Base-by-base conservation (phyloP, 2,329 filamentous ascomycete genomes). In the Paecilomyces sp. region DNA sequence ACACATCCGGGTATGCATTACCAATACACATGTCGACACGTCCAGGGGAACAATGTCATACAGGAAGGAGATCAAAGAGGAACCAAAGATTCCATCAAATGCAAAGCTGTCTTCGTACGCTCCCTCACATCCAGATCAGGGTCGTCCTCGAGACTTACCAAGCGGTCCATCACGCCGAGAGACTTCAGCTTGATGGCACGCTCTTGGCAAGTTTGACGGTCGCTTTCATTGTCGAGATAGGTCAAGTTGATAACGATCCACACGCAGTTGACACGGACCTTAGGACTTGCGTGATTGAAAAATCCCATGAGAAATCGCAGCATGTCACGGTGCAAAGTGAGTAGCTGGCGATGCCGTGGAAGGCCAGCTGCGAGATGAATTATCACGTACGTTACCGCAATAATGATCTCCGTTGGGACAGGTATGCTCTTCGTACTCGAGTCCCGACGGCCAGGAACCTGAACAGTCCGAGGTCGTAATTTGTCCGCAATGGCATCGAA, bases 161-260 rank as follows among this genome's bases (percentile, higher is more conserved):
- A 80, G 66, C 85, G 88, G 33, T 83, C 80, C 57, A 88, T 78
- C 63, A 92, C 88, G 0, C 91, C 91, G 28, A 94, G 74, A 57
- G 84, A 83, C 70, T 85, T 84, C 53, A 99, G 79, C 70, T 89
- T 87, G 12, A 77, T 72, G 0, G 87, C 88, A 57, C 94, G 83
- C 66, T 87, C 82, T 31, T 83, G 79, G 62, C 88, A 90, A 9
- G 83, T 84, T 24, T 81, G 77, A 22, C 80, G 78, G 66, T 96
- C 92, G 31, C 75, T 81, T 6, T 83, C 81, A 67, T 93, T 88
- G 62, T 97, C 92, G 62, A 88, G 82, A 81, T 88, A 95, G 0
- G 90, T 89, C 52, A 99, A 82, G 71, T 97, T 97, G 71, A 88
- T 89, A 53, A 95, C 82, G 52, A 96, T 81, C 83, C 92, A 93